Evolutionary conservation across 768 basidiomycete species (phyloP).

Genomic region (Daedaleopsis nitida): DNA sequence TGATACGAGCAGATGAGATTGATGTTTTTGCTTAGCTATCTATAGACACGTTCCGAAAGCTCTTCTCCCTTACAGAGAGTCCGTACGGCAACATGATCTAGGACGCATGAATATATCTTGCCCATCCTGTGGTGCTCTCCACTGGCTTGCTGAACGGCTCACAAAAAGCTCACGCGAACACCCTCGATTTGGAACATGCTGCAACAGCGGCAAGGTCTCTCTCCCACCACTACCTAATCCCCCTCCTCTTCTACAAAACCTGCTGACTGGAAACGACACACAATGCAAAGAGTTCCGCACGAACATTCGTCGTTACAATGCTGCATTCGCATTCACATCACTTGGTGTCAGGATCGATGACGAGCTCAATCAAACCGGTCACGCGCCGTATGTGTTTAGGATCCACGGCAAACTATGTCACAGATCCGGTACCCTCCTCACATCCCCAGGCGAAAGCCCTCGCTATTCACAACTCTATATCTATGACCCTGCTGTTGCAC

Average conservation of each 20-base stretch:
- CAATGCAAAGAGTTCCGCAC: slow-evolving; percentile 32
- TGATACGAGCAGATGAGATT: too few relatives aligned
- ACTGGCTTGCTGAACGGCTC: slow-evolving; percentile 37
- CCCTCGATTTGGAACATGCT: slow-evolving; percentile 40
- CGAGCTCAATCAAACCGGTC: slow-evolving; percentile 28
- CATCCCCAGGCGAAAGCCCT: slow-evolving; percentile 25
- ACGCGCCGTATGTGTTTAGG: slow-evolving; percentile 36
- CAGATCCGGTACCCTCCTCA: slow-evolving; percentile 34
- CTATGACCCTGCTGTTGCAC: slow-evolving; percentile 40
- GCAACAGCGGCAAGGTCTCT: slow-evolving; percentile 35
- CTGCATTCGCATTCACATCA: slow-evolving; percentile 43
- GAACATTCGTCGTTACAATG: slow-evolving; percentile 44
- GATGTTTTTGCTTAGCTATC: too few relatives aligned
- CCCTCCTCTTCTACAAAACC: slow-evolving; percentile 20
- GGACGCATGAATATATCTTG: slow-evolving; percentile 40
- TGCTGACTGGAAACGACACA: slow-evolving; percentile 18
- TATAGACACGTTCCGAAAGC: too few relatives aligned
- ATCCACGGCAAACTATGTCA: slow-evolving; percentile 42
- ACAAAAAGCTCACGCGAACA: slow-evolving; percentile 5
- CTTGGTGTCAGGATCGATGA: slow-evolving; percentile 31
- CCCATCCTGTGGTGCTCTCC: slow-evolving; percentile 36
- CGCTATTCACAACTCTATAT: slow-evolving; percentile 45
- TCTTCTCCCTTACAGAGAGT: too few relatives aligned
- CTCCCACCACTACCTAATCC: slow-evolving; percentile 30
- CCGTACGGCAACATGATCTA: slow-evolving; percentile 8